Conservation (phyloP, 768 basidiomycete species). For the Floccularia luteovirens region DNA sequence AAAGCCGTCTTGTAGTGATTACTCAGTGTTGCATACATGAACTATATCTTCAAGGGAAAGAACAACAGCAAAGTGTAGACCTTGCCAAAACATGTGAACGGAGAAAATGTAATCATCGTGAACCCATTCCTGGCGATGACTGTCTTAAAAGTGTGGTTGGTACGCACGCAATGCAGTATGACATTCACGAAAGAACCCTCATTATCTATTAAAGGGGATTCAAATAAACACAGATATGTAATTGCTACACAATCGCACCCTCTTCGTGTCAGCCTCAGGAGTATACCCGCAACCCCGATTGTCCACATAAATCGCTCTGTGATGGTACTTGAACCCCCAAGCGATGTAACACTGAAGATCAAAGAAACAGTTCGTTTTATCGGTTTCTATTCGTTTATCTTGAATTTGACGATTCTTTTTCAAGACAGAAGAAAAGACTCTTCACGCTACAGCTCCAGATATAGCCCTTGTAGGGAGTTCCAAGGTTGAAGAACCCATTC, state of each 20-base stretch:
- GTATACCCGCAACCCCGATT: constrained; percentile 79
- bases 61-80: constrained; percentile 71
- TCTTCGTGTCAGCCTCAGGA: constrained; percentile 62
- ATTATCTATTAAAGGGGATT: constrained; percentile 39
- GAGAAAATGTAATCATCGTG: constrained; percentile 89
- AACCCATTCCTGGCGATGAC: constrained; percentile 77
- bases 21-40: constrained; percentile 97
- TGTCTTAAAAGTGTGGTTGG: constrained; percentile 82
- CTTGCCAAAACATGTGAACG: constrained; percentile 92
- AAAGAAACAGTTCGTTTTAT: constrained; percentile 50
- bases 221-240: constrained; percentile 91
- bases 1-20: constrained; percentile 74
- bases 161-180: constrained; percentile 22
- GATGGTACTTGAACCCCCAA: constrained; percentile 88
- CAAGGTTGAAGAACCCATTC: constrained; percentile 25
- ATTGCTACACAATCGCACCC: constrained; percentile 77
- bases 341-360: constrained; percentile 60
- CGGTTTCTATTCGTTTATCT: background rate
- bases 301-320: constrained; percentile 90
- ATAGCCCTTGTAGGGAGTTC: constrained; percentile 29
- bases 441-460: constrained; percentile 46
- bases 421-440: constrained; percentile 59
- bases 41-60: constrained; percentile 77
- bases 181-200: background rate
- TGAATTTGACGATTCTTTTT: constrained; percentile 3